These are phyloP conservation scores for Prunus mongolica DNA, from an alignment of 306 rosid species.

Conservation along the genomic window DNA sequence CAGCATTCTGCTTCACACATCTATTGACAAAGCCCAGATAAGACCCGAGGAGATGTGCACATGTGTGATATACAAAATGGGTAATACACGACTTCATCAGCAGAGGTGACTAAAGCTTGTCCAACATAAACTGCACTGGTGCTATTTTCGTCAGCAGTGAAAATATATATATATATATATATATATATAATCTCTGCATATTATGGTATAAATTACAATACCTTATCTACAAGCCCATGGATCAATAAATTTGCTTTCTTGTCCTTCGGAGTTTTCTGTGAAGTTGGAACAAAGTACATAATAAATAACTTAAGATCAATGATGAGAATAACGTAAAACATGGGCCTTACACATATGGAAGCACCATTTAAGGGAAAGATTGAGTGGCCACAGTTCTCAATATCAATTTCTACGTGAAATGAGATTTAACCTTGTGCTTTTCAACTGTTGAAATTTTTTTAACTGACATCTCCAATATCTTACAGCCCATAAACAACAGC, in stretches of 20 bases:
- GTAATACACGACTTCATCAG: neutral
- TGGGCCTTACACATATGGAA: neutral
- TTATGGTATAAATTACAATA: slow-evolving; percentile 26
- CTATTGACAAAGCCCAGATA: neutral
- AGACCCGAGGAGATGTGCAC: neutral
- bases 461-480: neutral
- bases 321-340: slow-evolving; percentile 10
- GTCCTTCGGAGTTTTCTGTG: slow-evolving; percentile 96
- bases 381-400: slow-evolving; percentile 8
- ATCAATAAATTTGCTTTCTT: slow-evolving; percentile 88
- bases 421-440: neutral
- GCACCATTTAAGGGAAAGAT: slow-evolving; percentile 7
- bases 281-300: slow-evolving; percentile 28
- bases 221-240: slow-evolving; percentile 91
- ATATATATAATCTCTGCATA: neutral
- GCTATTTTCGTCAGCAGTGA: neutral
- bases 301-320: slow-evolving; percentile 10
- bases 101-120: neutral
- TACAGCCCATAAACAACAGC: slow-evolving; percentile 4
- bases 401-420: neutral
- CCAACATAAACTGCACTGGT: neutral
- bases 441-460: neutral
- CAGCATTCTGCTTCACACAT: slow-evolving; percentile 3
- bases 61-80: neutral
- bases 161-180: too few species aligned